A percentile compares a stretch with the other conserved stretches of the same genome.
phyloP scores from a whole-genome alignment of 805 yeast species.

The Candida saitoana region DNA sequence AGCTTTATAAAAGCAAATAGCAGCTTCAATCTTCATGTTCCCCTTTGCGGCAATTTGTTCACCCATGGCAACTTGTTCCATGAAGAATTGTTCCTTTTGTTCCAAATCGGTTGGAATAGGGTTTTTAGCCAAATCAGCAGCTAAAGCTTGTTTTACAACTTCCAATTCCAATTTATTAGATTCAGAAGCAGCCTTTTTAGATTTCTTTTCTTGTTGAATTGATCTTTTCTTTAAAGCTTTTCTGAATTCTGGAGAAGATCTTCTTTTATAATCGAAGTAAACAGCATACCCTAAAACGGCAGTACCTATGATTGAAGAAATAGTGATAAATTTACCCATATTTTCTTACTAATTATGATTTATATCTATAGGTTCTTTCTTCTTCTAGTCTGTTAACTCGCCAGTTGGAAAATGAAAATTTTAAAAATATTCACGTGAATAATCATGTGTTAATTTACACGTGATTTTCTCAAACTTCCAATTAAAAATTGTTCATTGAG shows the following conservation, averaged over 20 bases:
- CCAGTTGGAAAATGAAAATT: too few relatives aligned
- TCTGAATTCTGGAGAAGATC: conserved; percentile 80
- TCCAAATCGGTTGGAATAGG: conserved; percentile 71
- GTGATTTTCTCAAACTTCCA: not conserved
- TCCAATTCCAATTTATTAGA: conserved; percentile 58
- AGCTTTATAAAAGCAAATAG: conserved; percentile 89
- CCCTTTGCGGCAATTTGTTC: conserved; percentile 70
- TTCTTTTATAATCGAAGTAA: conserved; percentile 90
- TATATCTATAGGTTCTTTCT: too few relatives aligned
- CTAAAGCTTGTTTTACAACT: conserved; percentile 57
- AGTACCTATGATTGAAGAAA: conserved; percentile 46
- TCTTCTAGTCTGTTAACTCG: too few relatives aligned
- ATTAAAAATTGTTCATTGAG: too few relatives aligned
- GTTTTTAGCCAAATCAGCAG: conserved; percentile 58
- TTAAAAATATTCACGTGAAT: too few relatives aligned
- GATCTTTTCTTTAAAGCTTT: conserved; percentile 61
- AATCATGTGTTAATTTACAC: too few relatives aligned
- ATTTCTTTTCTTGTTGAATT: conserved; percentile 56
- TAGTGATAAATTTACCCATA: conserved; percentile 15
- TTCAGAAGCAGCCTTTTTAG: conserved; percentile 51
- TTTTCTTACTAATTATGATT: not conserved
- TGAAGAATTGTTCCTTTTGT: conserved; percentile 74
- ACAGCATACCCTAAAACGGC: conserved; percentile 70
- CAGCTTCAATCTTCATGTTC: conserved; percentile 74
- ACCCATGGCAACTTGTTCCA: conserved; percentile 78